Conservation (phyloP, 371 early-diverging fungal species). For the Fennellomyces sp. region DNA sequence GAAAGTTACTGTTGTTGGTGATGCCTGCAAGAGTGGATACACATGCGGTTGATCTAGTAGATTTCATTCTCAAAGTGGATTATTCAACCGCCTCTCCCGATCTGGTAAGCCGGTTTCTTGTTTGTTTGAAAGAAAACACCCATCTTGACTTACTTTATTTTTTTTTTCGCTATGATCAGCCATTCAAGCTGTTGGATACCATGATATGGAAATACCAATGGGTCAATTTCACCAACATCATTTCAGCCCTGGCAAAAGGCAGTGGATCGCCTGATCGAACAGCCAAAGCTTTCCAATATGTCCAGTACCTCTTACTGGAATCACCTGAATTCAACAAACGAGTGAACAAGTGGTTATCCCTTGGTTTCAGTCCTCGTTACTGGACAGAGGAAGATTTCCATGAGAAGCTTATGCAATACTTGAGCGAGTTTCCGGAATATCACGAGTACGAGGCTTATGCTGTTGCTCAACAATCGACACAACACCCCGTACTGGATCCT, state of each 20-base stretch:
- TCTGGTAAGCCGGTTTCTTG: slow-evolving; percentile 26
- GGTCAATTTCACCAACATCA: slow-evolving; percentile 72
- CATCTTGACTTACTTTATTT: not conserved
- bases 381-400: slow-evolving; percentile 78
- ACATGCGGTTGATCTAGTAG: slow-evolving; percentile 66
- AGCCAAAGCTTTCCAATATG: slow-evolving; percentile 46
- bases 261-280: slow-evolving; percentile 53
- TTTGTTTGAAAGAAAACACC: too few species aligned
- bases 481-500: slow-evolving; percentile 49
- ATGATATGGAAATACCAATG: slow-evolving; percentile 77
- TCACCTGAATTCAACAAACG: slow-evolving; percentile 64
- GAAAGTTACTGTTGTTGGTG: slow-evolving; percentile 68
- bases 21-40: slow-evolving; percentile 73
- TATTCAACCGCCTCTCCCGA: slow-evolving; percentile 30
- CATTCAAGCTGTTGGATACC: slow-evolving; percentile 58
- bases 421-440: slow-evolving; percentile 73
- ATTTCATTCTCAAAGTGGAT: slow-evolving; percentile 61
- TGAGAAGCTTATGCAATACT: slow-evolving; percentile 65
- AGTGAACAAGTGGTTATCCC: slow-evolving; percentile 66
- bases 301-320: slow-evolving; percentile 65
- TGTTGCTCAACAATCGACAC: slow-evolving; percentile 34
- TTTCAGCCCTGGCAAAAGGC: slow-evolving; percentile 72
- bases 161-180: slow-evolving; percentile 13
- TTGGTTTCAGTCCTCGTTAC: slow-evolving; percentile 67
- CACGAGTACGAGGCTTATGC: slow-evolving; percentile 75